These are phyloP conservation scores for Hyaloscypha hepaticicola DNA, from an alignment of 495 filamentous ascomycete genomes.

Conservation along the genomic window DNA sequence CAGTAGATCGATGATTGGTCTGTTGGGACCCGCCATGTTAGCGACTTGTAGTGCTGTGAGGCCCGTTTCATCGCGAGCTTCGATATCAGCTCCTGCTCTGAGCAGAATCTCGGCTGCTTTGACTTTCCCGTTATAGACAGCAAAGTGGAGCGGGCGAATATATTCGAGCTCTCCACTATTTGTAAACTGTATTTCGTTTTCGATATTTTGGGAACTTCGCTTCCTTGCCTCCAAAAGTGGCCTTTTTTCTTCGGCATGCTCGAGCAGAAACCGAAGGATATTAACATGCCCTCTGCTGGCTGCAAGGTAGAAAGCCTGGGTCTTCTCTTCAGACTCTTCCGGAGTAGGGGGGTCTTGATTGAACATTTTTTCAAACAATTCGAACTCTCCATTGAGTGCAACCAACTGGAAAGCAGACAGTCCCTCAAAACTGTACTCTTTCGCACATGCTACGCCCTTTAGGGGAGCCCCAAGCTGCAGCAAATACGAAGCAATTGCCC, in stretches of 20 bases:
- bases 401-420: not conserved
- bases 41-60: not conserved
- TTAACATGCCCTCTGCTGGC: not conserved
- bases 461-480: not conserved
- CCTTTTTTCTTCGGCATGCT: not conserved
- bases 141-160: not conserved
- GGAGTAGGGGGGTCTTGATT: not conserved
- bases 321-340: not conserved
- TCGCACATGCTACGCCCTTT: not conserved
- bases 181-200: not conserved
- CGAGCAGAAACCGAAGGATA: not conserved
- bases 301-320: not conserved
- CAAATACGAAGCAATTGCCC: not conserved
- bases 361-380: not conserved
- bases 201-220: not conserved
- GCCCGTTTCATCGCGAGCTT: not conserved
- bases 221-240: not conserved
- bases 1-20: not conserved
- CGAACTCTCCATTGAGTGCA: not conserved
- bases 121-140: not conserved
- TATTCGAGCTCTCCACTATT: not conserved
- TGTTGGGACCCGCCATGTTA: not conserved
- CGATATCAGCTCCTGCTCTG: constrained; percentile 5
- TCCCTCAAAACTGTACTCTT: not conserved
- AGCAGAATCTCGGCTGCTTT: constrained; percentile 3